Percentiles rank a stretch among this genome's conserved stretches.
phyloP scores from a whole-genome alignment of 768 basidiomycete species.

The Mrakia hoshinonis region DNA sequence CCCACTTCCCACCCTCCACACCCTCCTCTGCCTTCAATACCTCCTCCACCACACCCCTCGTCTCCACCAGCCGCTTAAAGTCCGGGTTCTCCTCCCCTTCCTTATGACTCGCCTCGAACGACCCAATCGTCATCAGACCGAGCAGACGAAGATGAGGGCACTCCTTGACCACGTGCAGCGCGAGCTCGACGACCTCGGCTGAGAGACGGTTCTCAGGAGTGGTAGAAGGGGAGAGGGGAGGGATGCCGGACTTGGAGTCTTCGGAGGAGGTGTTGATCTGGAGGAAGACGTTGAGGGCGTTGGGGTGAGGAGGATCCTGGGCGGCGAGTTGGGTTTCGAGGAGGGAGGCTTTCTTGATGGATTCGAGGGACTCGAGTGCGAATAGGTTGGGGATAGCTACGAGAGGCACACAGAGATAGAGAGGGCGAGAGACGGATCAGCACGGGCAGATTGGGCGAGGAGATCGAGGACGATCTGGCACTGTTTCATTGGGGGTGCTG shows the following conservation, averaged over 20 bases:
- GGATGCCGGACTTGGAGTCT: conserved; percentile 74
- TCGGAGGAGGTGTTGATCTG: conserved; percentile 97
- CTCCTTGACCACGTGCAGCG: conserved; percentile 55
- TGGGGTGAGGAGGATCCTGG: conserved; percentile 42
- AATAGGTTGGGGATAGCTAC: conserved; percentile 80
- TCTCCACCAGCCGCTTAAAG: conserved; percentile 60
- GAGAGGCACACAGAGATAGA: not conserved
- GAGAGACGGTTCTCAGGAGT: conserved; percentile 11
- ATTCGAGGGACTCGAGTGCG: conserved; percentile 76
- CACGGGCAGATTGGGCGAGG: not conserved
- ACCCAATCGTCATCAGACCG: conserved; percentile 96
- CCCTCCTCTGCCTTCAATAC: conserved; percentile 40
- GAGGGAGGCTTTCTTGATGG: conserved; percentile 66
- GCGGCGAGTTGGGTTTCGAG: conserved; percentile 59
- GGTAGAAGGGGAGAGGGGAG: conserved; percentile 46
- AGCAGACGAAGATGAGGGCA: conserved; percentile 70
- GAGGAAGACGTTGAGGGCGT: conserved; percentile 69
- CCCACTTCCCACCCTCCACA: conserved; percentile 32
- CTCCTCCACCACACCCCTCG: conserved; percentile 53
- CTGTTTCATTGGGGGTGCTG: too few species aligned
- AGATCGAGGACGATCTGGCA: too few species aligned
- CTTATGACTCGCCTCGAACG: conserved; percentile 59
- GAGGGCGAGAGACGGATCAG: not conserved
- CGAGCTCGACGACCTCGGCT: conserved; percentile 56
- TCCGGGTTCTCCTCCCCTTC: conserved; percentile 55